phyloP scores from a whole-genome alignment of 306 rosid species.

The Comarum palustre region DNA sequence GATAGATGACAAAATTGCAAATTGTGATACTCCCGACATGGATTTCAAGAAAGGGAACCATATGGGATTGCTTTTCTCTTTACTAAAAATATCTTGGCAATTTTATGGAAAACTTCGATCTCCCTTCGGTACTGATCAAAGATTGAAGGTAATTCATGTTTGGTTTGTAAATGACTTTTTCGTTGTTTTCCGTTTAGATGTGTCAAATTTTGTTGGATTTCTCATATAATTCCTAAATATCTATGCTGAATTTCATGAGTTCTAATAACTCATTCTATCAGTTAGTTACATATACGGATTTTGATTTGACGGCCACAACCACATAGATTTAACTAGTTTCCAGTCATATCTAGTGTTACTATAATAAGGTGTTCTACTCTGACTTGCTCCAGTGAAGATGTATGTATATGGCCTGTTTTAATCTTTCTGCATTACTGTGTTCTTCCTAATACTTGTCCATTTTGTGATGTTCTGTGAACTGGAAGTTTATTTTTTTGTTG shows the following conservation, averaged over 20 bases:
- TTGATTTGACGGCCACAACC: neutral
- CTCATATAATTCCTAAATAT: neutral
- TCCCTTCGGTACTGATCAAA: constrained; percentile 60
- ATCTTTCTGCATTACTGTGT: neutral
- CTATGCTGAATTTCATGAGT: neutral
- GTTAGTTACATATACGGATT: neutral
- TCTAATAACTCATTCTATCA: neutral
- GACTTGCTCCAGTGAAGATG: neutral
- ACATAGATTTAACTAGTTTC: neutral
- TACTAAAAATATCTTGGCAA: constrained; percentile 70
- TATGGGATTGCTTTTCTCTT: constrained; percentile 65
- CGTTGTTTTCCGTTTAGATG: neutral
- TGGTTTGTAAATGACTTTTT: constrained; percentile 7
- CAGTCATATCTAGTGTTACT: neutral
- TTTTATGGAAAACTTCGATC: constrained; percentile 78
- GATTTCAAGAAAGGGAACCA: constrained; percentile 53
- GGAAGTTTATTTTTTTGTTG: neutral
- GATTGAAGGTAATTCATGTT: constrained; percentile 45
- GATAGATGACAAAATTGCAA: constrained; percentile 68
- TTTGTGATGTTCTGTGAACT: constrained; percentile 6
- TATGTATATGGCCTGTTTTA: neutral
- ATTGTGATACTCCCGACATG: constrained; percentile 37
- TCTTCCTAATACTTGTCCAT: neutral
- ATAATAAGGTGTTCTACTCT: neutral
- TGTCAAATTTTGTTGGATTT: neutral